Evolutionary conservation across 1,284 basidiomycete species (phyloP).

Genomic region (Boletellus deceptivus): DNA sequence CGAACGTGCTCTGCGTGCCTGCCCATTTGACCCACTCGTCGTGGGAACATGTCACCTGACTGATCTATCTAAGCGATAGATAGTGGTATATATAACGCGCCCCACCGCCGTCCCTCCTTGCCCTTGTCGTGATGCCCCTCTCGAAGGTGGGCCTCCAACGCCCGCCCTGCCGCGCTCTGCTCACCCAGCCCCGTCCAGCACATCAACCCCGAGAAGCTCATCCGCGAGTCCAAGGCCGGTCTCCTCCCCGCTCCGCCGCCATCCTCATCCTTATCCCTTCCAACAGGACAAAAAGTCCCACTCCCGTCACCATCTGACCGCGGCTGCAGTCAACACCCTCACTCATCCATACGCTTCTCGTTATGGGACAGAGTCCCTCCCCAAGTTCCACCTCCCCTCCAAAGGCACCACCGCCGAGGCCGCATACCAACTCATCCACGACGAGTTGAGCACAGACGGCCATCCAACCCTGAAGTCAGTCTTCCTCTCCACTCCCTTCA

Average conservation of each 20-base stretch:
- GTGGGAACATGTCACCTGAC: too few relatives aligned
- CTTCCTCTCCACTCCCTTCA: background rate
- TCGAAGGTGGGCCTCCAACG: slow-evolving; percentile 41
- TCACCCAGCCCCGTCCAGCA: slow-evolving; percentile 43
- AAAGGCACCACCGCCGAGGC: slow-evolving; percentile 57
- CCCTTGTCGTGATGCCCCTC: slow-evolving; percentile 39
- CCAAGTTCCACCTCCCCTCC: slow-evolving; percentile 65
- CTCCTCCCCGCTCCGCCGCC: background rate
- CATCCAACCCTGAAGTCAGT: slow-evolving; percentile 44
- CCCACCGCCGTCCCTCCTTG: too few relatives aligned
- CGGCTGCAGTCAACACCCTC: slow-evolving; percentile 33
- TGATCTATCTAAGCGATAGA: too few relatives aligned
- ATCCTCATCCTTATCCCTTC: background rate
- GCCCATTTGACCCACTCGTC: too few relatives aligned
- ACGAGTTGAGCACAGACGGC: slow-evolving; percentile 79
- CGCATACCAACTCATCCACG: slow-evolving; percentile 81
- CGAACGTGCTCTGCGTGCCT: too few relatives aligned
- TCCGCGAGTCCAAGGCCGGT: slow-evolving; percentile 52
- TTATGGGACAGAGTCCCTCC: slow-evolving; percentile 61
- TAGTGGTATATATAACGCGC: background rate
- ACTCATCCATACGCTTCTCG: slow-evolving; percentile 59
- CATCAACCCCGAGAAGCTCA: slow-evolving; percentile 59
- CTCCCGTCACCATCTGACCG: slow-evolving; percentile 39
- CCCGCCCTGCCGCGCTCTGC: background rate
- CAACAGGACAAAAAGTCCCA: slow-evolving; percentile 47